Base-by-base conservation (phyloP, 2,329 filamentous ascomycete genomes). In the Xylariaceae sp. region DNA sequence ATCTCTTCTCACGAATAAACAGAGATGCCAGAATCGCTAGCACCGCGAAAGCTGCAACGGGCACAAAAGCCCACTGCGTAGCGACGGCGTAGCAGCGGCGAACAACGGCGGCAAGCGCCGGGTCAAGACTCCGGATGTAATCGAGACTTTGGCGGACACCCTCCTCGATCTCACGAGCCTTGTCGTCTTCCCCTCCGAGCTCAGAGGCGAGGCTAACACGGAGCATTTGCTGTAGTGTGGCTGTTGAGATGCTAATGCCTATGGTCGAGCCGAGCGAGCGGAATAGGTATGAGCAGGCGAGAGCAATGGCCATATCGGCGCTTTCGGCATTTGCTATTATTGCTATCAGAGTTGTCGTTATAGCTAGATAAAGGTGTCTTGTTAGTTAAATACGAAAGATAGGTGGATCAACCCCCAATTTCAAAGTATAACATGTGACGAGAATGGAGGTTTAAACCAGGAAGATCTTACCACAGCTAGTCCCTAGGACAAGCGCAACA, bases 251-350 rank as follows among this genome's bases (percentile, higher is more conserved):
- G n/a, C 83, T 85, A 44, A 90, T 73, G 10, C 86, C 87, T 45
- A 90, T 70, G 6, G 84, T 85, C n/a, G 87, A 74, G n/a, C 86
- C 88, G 1, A 91, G 72, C 1, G 83, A 85, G 32, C 87, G 82
- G 72, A 92, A 92, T 20, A 92, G 78, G 65, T 92, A 92, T 17
- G 82, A 86, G 63, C 85, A 89, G 6, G 88, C 87, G 14, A 87
- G 86, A 4, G 83, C 85, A 1, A 91, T 78, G 2, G 88, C 86
- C 50, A 86, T 82, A 54, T 91, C 86, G 35, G 80, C 73, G 3
- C 73, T 70, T 1, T 77, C 68, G 0, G 83, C 78, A 59, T 89
- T 88, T 23, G 86, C 82, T 52, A 91, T 80, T 29, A 90, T 71
- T 2, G 76, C 84, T 37, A 90, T 82, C 25, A 91, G 74, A 0